Evolutionary conservation across 352 stramenopile genomes (phyloP).

Genomic region (Albugo candida): DNA sequence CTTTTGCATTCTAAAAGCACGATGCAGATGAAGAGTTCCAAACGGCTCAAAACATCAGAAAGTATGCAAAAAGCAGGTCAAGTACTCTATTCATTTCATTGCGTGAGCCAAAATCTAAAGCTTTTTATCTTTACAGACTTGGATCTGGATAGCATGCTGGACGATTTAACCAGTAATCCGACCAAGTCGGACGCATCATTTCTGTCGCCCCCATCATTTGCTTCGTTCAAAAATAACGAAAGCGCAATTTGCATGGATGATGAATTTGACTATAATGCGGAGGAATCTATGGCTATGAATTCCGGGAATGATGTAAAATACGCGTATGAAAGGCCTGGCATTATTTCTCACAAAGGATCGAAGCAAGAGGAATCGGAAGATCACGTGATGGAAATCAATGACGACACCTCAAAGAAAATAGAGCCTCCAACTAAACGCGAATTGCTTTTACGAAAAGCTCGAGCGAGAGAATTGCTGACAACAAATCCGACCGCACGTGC

Average conservation of each 20-base stretch:
- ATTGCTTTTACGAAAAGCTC: constrained; percentile 45
- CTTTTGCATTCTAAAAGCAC: constrained; percentile 57
- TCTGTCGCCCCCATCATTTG: constrained; percentile 34
- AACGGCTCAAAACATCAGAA: too few species aligned
- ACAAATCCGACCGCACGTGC: constrained; percentile 35
- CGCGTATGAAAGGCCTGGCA: constrained; percentile 5
- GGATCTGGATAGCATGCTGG: constrained; percentile 71
- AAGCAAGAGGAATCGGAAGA: constrained; percentile 12
- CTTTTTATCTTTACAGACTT: constrained; percentile 21
- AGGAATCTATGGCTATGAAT: not conserved
- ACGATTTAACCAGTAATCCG: constrained; percentile 68
- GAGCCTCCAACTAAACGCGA: constrained; percentile 43
- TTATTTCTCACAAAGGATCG: constrained; percentile 8
- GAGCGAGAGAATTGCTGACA: constrained; percentile 31
- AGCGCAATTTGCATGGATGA: not conserved
- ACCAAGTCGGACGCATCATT: constrained; percentile 35
- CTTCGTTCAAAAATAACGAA: constrained; percentile 7
- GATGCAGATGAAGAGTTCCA: too few species aligned
- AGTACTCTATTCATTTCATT: too few species aligned
- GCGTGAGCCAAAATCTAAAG: too few species aligned
- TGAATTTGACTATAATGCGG: constrained; percentile 5
- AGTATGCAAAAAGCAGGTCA: too few species aligned
- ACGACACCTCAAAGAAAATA: not conserved
- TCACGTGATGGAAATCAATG: constrained; percentile 1
- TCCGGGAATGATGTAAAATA: constrained; percentile 3